phyloP scores from a whole-genome alignment of 495 filamentous ascomycete species.

The Xylaria castorea region DNA sequence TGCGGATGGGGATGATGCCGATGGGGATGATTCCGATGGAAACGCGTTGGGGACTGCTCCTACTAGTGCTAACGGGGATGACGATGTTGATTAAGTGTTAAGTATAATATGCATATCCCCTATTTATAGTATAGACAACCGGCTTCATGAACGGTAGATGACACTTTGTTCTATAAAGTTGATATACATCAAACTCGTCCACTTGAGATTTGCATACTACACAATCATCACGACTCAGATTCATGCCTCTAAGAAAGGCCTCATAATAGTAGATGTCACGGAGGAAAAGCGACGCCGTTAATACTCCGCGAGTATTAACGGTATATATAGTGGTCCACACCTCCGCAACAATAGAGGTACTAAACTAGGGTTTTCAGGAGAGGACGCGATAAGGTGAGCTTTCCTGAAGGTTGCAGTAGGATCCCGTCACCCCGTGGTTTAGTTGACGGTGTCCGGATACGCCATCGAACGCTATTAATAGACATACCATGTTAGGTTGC shows the following conservation, averaged over 20 bases:
- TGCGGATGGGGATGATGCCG: background rate
- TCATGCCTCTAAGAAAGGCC: background rate
- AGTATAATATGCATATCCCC: background rate
- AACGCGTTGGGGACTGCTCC: background rate
- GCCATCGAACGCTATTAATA: background rate
- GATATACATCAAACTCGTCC: background rate
- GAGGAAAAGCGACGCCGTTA: no score
- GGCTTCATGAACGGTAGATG: background rate
- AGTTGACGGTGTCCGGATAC: background rate
- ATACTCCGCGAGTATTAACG: no score
- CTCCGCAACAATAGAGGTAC: background rate
- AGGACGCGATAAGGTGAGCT: background rate
- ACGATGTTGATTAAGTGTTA: slow-evolving; percentile 15
- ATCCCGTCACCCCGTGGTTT: background rate
- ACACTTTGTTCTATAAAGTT: background rate
- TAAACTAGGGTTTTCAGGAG: background rate
- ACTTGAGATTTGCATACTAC: background rate
- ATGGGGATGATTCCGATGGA: background rate
- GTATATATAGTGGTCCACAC: no score
- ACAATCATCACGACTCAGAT: no score
- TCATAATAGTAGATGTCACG: no score
- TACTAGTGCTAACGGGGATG: background rate
- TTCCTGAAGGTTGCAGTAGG: background rate
- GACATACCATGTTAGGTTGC: background rate
- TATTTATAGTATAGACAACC: background rate